Base-by-base conservation (phyloP, 805 yeast genomes). In the Torulaspora maleeae region DNA sequence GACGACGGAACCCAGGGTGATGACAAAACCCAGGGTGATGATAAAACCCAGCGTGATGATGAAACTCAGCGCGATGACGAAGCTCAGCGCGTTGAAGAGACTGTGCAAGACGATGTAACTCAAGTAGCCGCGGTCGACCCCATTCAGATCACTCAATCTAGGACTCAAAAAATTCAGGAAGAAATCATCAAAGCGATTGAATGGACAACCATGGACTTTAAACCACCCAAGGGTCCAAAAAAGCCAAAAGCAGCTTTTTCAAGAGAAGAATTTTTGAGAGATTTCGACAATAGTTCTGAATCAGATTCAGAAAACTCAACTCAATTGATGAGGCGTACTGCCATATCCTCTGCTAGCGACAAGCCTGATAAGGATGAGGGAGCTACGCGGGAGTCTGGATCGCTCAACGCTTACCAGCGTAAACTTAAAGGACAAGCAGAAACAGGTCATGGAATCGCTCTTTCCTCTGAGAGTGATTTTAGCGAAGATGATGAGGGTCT, bases 321-420 rank as follows among this genome's bases (percentile, higher is more conserved):
- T 7, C 27, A 28, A 35, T 22, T 36, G 16, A 36, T 28, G 11
- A 16, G 11, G 29, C 10, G 10, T 16, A 10, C 24, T 13, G 19
- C 34, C 15, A 28, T 3, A 5, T n/a, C 41, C 36, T 36, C 48
- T 11, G 25, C 30, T 3, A 35, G 12, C 20, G 45, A 36, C 13
- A 10, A 22, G 32, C 15, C 24, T 17, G 33, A 40, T 4, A 15
- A 11, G 16, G 32, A 10, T 7, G 13, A 22, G n/a, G 27, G 5
- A 15, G 11, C 16, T 13, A 5, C 2, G 15, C 34, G 30, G 8
- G 39, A 24, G 8, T 25, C 36, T 4, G 43, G 45, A 19, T 50
- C 52, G 1, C 38, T 59, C 15, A 53, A 40, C 8, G 50, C 47
- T 1, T 60, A 60, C 51, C 57, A 55, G 36, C 54, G 55, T 27